A percentile compares a stretch with the other conserved stretches of the same genome.
Conservation (phyloP, 2,329 filamentous ascomycete genomes). For the Colletotrichum noveboracense region DNA sequence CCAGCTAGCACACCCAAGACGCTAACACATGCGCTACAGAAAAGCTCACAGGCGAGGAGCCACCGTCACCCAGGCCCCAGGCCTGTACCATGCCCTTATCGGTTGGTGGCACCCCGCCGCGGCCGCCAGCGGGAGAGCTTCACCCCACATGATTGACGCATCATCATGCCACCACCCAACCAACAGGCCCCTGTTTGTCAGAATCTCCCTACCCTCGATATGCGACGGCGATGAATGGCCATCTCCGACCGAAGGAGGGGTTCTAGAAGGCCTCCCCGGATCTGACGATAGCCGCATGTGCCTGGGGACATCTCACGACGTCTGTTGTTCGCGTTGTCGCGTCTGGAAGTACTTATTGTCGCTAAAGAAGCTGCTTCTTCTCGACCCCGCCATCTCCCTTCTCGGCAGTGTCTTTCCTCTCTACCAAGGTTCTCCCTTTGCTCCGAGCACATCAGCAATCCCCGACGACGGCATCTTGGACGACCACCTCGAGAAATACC, state of each 20-base stretch:
- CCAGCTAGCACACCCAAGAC: neutral
- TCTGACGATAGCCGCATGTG: conserved; percentile 1
- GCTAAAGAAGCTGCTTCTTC: neutral
- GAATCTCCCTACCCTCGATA: conserved; percentile 16
- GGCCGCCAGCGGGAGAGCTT: conserved; percentile 10
- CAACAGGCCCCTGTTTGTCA: conserved; percentile 22
- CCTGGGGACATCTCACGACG: neutral
- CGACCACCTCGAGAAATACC: neutral
- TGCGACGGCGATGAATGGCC: conserved; percentile 17
- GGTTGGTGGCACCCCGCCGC: neutral
- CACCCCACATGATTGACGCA: conserved; percentile 20
- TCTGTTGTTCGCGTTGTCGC: neutral
- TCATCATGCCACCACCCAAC: conserved; percentile 23
- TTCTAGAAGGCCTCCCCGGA: conserved; percentile 14
- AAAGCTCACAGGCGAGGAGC: neutral
- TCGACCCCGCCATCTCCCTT: conserved; percentile 15
- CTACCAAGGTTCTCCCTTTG: neutral
- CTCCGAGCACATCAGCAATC: neutral
- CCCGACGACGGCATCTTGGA: neutral
- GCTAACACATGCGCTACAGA: neutral
- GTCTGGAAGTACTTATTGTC: conserved; percentile 4
- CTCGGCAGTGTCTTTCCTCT: neutral
- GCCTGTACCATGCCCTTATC: neutral
- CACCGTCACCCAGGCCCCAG: neutral
- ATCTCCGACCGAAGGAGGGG: neutral